Evolutionary conservation across 2,329 filamentous ascomycete species (phyloP).

Genomic region (Fusarium subglutinans): DNA sequence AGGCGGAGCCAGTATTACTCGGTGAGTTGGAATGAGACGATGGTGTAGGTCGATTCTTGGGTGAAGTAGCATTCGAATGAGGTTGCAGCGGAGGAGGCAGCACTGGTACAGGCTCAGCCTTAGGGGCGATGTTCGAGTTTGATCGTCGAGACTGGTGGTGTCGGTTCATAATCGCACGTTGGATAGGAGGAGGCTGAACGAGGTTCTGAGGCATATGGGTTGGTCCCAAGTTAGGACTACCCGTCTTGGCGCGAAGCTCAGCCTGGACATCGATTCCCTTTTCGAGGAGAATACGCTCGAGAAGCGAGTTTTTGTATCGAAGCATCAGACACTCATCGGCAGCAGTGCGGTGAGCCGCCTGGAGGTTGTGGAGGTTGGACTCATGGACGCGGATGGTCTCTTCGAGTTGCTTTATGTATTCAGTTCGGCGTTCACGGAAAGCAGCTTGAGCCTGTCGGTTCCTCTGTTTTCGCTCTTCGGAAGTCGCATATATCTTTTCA

Average conservation of each 20-base stretch:
- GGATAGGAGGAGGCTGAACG: constrained; percentile 79
- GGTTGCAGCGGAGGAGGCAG: constrained; percentile 57
- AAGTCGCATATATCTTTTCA: constrained; percentile 92
- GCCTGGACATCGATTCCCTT: constrained; percentile 99
- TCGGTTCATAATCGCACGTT: constrained; percentile 82
- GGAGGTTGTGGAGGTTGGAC: constrained; percentile 89
- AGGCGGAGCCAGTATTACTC: constrained; percentile 57
- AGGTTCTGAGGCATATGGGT: constrained; percentile 74
- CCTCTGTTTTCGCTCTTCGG: constrained; percentile 96
- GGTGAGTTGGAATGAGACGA: constrained; percentile 76
- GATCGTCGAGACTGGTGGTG: constrained; percentile 80
- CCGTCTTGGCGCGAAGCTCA: constrained; percentile 91
- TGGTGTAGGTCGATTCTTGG: constrained; percentile 83
- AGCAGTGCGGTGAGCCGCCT: constrained; percentile 92
- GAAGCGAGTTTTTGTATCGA: constrained; percentile 95
- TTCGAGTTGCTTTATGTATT: constrained; percentile 99
- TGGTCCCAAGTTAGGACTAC: constrained; percentile 80
- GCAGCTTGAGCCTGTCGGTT: constrained; percentile 97
- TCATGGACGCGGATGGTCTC: constrained; percentile 98
- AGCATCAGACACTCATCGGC: constrained; percentile 98
- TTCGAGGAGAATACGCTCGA: constrained; percentile 94
- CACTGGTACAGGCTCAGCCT: constrained; percentile 66
- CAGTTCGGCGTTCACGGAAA: constrained; percentile 93
- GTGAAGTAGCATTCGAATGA: constrained; percentile 67
- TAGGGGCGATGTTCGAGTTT: constrained; percentile 78